Evolutionary conservation across 2,329 filamentous ascomycete species (phyloP), one percentile per base, ranked within the genome.

Genomic region (Dothidotthia symphoricarpi): DNA sequence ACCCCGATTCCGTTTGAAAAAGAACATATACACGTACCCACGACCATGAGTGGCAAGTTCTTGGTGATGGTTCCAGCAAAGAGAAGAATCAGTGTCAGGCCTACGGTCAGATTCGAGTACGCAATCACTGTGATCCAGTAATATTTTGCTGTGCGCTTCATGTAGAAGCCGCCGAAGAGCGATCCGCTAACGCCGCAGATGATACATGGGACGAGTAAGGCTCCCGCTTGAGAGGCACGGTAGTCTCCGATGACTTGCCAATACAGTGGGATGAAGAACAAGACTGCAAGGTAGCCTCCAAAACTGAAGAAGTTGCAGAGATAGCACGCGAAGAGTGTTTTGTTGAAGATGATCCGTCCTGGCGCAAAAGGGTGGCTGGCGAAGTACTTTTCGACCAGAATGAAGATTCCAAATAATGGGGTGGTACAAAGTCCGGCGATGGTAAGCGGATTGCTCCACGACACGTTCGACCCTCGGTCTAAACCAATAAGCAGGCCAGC

Each of bases 201-300:
- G 47, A 87, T 85, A 36, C 74, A 74, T 0, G 87, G 86, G 22
- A 91, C 69, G 13, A 91, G 74, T 24, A 81, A 70, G 1, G 84
- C 43, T 1, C 85, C 85, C 3, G 85, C 78, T 36, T 72, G 63
- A 0, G 82, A 81, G 1, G 86, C 82, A 3, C 75, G 76, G 16
- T 81, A 68, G 4, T 78, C 80, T 33, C 83, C 73, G 1, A 84
- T 82, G 4, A 83, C 85, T 65, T 91, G 87, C 66, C 86, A 87
- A 66, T 85, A 88, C 2, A 91, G 71, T 1, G 86, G 85, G n/a
- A 87, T 69, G 66, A 86, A 87, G 70, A 88, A 91, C 3, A 86
- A 49, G 1, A 75, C 68, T 0, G 78, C 75, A 31, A 82, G 63
- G 70, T 73, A 78, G 11, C 77, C 81, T 1, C 74, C 79, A 36